These are phyloP conservation scores for Heracleum sosnowskyi DNA, from an alignment of 129 eudicot genomes.

Conservation along the genomic window DNA sequence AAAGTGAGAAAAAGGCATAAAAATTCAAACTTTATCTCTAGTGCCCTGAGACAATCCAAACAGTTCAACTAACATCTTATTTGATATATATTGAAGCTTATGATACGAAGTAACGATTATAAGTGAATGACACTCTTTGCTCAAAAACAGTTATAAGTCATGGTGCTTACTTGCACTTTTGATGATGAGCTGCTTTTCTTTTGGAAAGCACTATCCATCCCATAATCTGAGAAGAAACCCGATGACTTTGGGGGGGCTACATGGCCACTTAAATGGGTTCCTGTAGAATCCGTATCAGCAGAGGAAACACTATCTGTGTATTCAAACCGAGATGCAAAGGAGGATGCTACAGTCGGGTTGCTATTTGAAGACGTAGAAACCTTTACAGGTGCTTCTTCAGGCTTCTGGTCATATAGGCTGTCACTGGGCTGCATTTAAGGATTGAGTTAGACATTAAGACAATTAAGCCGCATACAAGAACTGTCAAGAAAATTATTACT, in stretches of 20 bases:
- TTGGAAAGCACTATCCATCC: conserved; percentile 68
- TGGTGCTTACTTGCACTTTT: conserved; percentile 42
- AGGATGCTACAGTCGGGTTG: conserved; percentile 28
- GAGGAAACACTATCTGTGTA: conserved; percentile 48
- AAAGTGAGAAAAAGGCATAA: background rate
- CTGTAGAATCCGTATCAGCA: conserved; percentile 44
- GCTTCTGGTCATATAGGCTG: conserved; percentile 81
- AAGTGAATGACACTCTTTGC: background rate
- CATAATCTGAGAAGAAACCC: conserved; percentile 65
- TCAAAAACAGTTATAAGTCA: background rate
- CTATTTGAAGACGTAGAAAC: conserved; percentile 46
- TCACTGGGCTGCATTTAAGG: conserved; percentile 52
- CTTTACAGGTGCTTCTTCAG: conserved; percentile 64
- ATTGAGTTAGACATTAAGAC: background rate
- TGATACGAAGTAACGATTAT: background rate
- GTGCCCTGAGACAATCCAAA: background rate
- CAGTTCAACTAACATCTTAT: background rate
- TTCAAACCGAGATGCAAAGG: conserved; percentile 63
- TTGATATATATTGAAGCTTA: background rate
- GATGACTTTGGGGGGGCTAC: conserved; percentile 66
- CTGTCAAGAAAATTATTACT: background rate
- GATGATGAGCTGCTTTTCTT: conserved; percentile 46
- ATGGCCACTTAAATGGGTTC: conserved; percentile 50
- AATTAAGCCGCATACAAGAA: background rate
- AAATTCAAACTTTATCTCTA: background rate